Conservation (phyloP, 1,284 basidiomycete species). For the Rhodofomes roseus region DNA sequence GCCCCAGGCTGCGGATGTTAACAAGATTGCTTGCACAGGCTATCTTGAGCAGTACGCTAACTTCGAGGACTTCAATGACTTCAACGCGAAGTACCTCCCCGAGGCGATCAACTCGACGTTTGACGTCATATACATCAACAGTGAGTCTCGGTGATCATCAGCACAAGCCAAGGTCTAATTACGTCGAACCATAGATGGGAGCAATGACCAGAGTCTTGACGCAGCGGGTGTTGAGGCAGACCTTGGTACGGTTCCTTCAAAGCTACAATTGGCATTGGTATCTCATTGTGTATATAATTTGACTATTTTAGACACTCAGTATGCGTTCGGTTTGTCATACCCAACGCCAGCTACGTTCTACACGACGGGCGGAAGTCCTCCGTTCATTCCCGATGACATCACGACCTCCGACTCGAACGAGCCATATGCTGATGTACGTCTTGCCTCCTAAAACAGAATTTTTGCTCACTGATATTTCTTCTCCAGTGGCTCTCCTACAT, state of each 20-base stretch:
- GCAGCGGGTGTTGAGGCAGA: slow-evolving; percentile 67
- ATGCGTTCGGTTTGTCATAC: slow-evolving; percentile 58
- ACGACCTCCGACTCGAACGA: slow-evolving; percentile 53
- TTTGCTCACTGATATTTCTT: slow-evolving; percentile 1
- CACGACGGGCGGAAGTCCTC: slow-evolving; percentile 58
- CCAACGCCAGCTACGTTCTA: slow-evolving; percentile 49
- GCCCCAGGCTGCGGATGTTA: slow-evolving; percentile 39
- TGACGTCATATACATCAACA: slow-evolving; percentile 38
- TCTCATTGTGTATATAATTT: background rate
- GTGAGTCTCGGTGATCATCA: slow-evolving; percentile 9
- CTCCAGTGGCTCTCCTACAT: slow-evolving; percentile 57
- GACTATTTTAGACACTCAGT: slow-evolving; percentile 48
- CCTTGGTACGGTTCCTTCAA: slow-evolving; percentile 30
- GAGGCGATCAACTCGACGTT: slow-evolving; percentile 36
- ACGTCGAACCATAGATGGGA: slow-evolving; percentile 35
- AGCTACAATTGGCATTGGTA: too few relatives aligned
- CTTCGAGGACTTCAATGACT: slow-evolving; percentile 42
- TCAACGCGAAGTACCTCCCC: slow-evolving; percentile 29
- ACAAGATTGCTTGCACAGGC: slow-evolving; percentile 57
- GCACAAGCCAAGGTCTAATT: background rate
- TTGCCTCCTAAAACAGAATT: slow-evolving; percentile 2
- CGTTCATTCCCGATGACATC: slow-evolving; percentile 47
- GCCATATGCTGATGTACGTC: slow-evolving; percentile 49
- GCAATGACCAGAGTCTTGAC: slow-evolving; percentile 54
- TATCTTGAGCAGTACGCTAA: slow-evolving; percentile 60